Base-by-base conservation (phyloP, 345 rosid genomes). In the Durio zibethinus region DNA sequence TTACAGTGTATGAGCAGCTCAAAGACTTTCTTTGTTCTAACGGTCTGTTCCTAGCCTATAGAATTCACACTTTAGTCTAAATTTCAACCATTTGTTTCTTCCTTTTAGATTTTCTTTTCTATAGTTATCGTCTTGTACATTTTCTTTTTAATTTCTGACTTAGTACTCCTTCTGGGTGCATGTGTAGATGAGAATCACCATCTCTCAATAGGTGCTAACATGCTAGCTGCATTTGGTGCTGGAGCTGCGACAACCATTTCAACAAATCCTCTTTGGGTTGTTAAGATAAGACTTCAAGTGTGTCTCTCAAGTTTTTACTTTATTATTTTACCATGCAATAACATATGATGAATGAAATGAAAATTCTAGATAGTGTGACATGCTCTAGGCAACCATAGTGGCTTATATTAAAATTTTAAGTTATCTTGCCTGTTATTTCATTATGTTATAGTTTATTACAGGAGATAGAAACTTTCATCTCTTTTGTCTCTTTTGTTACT, bases 211-310 rank as follows among this genome's bases (percentile, higher is more conserved):
- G 73, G 73, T 68, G 36, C 73, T 43, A 68, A 91, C 74, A 78
- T 94, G 87, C 81, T 90, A 50, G 98, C 94, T 88, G 96, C 98
- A 63, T 83, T 92, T 78, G 97, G 92, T 79, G 98, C 96, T 82
- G 94, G 98, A 36, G 98, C 90, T 80, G 92, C 89, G 10, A 93
- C 98, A 64, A 85, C 94, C 20, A 86, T 91, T 69, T 86, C 82
- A 56, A 93, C 94, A 8, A 93, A 91, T 83, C 96, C 98, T 81
- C 94, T 92, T 78, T 94, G 98, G 98, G 98, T 91, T 84, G 98
- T 93, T 77, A 93, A 93, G 88, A 91, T 97, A 77, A 84, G 98
- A 82, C 93, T 90, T 77, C 98, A 94, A 84, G 95, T 94, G 73
- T 1, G 87, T 80, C 29, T 72, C 11, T 40, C 66, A 36, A 35